Evolutionary conservation across 169 alveolate genomes (phyloP).

Genomic region (Pseudocohnilembus persalinus): DNA sequence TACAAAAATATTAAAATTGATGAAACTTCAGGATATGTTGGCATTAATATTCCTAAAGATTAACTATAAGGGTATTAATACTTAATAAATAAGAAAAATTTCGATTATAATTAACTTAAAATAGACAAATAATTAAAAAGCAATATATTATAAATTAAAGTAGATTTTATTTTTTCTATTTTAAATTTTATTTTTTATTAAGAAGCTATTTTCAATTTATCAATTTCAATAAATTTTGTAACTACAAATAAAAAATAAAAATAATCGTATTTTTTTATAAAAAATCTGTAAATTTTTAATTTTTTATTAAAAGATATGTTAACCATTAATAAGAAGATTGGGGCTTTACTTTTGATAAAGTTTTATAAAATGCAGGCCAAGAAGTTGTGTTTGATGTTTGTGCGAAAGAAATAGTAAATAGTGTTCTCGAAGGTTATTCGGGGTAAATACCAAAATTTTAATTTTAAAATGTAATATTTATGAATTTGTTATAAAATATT

Average conservation of each 20-base stretch:
- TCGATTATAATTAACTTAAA: no score
- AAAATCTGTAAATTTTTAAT: slow-evolving; percentile 20
- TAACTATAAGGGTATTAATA: slow-evolving; percentile 26
- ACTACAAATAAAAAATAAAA: no score
- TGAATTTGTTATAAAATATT: background rate
- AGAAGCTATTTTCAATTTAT: no score
- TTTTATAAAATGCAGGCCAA: slow-evolving; percentile 77
- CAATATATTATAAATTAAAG: no score
- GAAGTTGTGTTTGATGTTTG: slow-evolving; percentile 85
- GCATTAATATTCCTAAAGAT: slow-evolving; percentile 65
- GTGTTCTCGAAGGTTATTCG: slow-evolving; percentile 86
- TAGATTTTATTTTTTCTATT: no score
- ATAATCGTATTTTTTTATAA: slow-evolving; percentile 7
- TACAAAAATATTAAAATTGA: slow-evolving; percentile 73
- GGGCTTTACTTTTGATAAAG: slow-evolving; percentile 81
- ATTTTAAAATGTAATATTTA: background rate
- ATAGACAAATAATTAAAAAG: no score
- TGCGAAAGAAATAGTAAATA: slow-evolving; percentile 72
- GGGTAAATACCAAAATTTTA: slow-evolving; percentile 23
- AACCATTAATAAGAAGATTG: slow-evolving; percentile 84
- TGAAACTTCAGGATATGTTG: slow-evolving; percentile 70
- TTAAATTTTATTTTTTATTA: no score
- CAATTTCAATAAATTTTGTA: no score
- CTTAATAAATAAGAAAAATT: no score
- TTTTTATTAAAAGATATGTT: slow-evolving; percentile 66